phyloP scores from a whole-genome alignment of 139 green algal species.

The Volvox reticuliferus region DNA sequence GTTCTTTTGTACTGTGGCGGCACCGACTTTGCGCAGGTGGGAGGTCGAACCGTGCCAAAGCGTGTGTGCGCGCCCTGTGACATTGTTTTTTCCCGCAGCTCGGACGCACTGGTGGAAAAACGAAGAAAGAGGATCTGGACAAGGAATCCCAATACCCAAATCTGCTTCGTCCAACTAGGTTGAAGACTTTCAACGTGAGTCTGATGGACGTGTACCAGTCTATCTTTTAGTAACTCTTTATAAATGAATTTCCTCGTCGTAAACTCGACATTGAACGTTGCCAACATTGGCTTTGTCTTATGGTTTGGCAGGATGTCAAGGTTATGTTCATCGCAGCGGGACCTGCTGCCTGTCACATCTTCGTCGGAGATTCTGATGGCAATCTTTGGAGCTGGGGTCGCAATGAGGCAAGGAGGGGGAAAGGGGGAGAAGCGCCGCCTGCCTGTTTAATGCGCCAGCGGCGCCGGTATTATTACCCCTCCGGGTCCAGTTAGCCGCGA shows the following conservation, averaged over 20 bases:
- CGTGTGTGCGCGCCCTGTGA: neutral
- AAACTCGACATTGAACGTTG: too few species aligned
- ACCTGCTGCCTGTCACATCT: slow-evolving; percentile 81
- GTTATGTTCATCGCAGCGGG: slow-evolving; percentile 84
- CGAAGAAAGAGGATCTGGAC: slow-evolving; percentile 70
- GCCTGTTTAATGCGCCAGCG: too few species aligned
- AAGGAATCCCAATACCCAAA: slow-evolving; percentile 81
- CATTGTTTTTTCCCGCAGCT: slow-evolving; percentile 37
- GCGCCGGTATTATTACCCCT: too few species aligned
- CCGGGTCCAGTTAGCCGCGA: too few species aligned
- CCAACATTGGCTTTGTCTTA: neutral
- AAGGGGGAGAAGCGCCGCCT: too few species aligned
- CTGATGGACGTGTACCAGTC: too few species aligned
- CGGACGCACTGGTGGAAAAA: slow-evolving; percentile 46
- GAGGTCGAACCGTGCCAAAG: neutral
- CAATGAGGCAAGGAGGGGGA: slow-evolving; percentile 81
- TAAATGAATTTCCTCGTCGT: too few species aligned
- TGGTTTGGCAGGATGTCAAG: slow-evolving; percentile 71
- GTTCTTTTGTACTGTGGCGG: slow-evolving; percentile 83
- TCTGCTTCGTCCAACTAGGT: slow-evolving; percentile 71
- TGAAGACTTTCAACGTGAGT: slow-evolving; percentile 81
- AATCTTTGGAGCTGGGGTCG: slow-evolving; percentile 90
- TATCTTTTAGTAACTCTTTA: too few species aligned
- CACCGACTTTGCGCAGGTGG: slow-evolving; percentile 77
- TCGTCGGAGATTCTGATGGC: slow-evolving; percentile 78